Conservation (phyloP, 805 yeast species). For the Lachancea kluyveri region DNA sequence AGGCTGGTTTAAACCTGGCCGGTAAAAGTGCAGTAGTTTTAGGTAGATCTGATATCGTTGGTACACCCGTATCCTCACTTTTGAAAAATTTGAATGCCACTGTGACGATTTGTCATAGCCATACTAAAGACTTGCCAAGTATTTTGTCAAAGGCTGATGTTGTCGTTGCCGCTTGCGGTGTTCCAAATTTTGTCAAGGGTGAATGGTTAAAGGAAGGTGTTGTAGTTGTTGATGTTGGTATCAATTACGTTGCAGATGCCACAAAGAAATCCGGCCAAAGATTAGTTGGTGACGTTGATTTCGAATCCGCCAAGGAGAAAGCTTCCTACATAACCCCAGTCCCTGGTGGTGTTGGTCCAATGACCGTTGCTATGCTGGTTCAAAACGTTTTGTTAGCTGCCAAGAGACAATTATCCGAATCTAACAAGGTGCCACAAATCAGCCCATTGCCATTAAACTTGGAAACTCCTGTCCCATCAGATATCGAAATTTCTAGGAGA, state of each 20-base stretch:
- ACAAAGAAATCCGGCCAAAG: constrained; percentile 70
- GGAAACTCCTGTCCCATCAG: constrained; percentile 77
- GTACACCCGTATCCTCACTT: constrained; percentile 70
- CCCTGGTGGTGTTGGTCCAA: constrained; percentile 99
- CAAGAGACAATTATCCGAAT: constrained; percentile 40
- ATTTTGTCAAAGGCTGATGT: constrained; percentile 61
- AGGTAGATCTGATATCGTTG: constrained; percentile 84
- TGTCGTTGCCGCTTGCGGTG: constrained; percentile 86
- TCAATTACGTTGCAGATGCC: constrained; percentile 76
- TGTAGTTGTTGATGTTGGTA: constrained; percentile 91
- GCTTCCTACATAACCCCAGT: constrained; percentile 85
- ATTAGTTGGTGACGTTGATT: constrained; percentile 95
- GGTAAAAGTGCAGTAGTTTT: constrained; percentile 78
- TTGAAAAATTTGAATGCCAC: constrained; percentile 68
- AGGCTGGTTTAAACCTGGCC: constrained; percentile 46
- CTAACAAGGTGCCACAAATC: constrained; percentile 40
- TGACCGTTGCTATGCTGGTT: constrained; percentile 96
- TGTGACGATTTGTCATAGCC: constrained; percentile 70
- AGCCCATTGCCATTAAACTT: constrained; percentile 51
- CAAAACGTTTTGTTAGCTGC: constrained; percentile 82
- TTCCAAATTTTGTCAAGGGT: constrained; percentile 76
- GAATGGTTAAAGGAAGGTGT: constrained; percentile 84
- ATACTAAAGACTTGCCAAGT: constrained; percentile 46
- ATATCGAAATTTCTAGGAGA: constrained; percentile 80
- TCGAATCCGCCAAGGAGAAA: constrained; percentile 50